A percentile compares a stretch with the other conserved stretches of the same genome.
phyloP scores from a whole-genome alignment of 768 basidiomycete genomes.

The Naematelia aurantialba region DNA sequence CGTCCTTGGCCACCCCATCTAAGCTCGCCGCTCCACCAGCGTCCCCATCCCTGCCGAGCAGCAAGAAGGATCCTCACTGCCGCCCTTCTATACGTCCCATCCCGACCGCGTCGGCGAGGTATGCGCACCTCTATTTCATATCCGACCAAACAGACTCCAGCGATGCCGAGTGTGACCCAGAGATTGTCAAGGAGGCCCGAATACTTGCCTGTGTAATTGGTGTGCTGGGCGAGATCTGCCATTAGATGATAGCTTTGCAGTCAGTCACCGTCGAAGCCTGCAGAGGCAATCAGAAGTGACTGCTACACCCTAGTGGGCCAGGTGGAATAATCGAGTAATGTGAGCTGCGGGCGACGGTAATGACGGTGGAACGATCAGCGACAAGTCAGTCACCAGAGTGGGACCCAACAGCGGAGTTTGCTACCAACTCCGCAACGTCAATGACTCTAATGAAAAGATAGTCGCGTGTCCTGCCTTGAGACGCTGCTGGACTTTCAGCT shows the following conservation, averaged over 20 bases:
- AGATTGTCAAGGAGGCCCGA: conserved; percentile 48
- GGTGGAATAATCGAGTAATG: too few relatives aligned
- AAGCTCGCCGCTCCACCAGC: conserved; percentile 8
- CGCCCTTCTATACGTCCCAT: conserved; percentile 32
- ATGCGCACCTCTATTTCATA: conserved; percentile 46
- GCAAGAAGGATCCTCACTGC: conserved; percentile 25
- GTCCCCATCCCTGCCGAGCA: conserved; percentile 17
- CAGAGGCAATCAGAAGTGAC: too few relatives aligned
- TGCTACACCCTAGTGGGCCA: too few relatives aligned
- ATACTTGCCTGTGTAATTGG: conserved; percentile 43
- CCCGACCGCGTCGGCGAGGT: conserved; percentile 36
- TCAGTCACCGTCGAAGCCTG: too few relatives aligned
- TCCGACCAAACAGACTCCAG: conserved; percentile 40
- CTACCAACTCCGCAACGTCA: not conserved
- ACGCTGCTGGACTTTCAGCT: not conserved
- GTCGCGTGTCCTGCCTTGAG: not conserved
- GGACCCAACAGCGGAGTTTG: not conserved
- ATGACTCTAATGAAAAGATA: not conserved
- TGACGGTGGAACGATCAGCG: not conserved
- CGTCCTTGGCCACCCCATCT: conserved; percentile 11
- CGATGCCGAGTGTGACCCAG: conserved; percentile 45
- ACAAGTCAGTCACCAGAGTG: not conserved
- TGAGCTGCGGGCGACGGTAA: too few relatives aligned
- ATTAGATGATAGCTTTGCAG: conserved; percentile 15
- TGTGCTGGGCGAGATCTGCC: conserved; percentile 43